Conservation (phyloP, 129 eudicot species). For the Dittrichia graveolens region DNA sequence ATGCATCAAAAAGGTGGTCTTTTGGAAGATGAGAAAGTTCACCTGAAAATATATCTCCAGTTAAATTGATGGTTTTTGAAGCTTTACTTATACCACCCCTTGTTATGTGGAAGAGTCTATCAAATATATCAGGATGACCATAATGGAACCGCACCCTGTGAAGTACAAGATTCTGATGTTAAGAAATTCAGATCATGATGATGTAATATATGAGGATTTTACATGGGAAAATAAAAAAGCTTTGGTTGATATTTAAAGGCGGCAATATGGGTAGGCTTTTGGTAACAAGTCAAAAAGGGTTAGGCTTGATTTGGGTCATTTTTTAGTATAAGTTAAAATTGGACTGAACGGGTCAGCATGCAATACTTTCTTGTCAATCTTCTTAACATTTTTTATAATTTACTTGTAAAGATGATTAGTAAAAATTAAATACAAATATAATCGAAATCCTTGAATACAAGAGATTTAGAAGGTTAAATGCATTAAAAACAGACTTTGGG, state of each 20-base stretch:
- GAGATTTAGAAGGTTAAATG: background rate
- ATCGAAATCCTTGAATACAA: background rate
- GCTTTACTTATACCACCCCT: slow-evolving; percentile 98
- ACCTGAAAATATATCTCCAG: slow-evolving; percentile 93
- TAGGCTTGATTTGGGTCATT: background rate
- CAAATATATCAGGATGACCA: slow-evolving; percentile 95
- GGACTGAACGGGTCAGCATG: background rate
- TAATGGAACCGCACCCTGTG: slow-evolving; percentile 89
- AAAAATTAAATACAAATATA: background rate
- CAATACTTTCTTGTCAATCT: background rate
- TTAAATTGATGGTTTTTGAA: slow-evolving; percentile 75
- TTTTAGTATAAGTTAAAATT: background rate
- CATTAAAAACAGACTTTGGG: slow-evolving; percentile 1
- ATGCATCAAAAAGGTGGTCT: background rate
- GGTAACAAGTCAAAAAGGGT: background rate
- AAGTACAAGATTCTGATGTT: slow-evolving; percentile 24
- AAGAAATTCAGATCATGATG: slow-evolving; percentile 14
- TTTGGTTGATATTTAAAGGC: slow-evolving; percentile 1
- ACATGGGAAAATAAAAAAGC: slow-evolving; percentile 1
- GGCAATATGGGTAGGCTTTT: background rate
- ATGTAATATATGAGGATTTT: background rate
- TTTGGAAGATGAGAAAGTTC: slow-evolving; percentile 8
- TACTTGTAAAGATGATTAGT: background rate
- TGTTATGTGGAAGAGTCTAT: slow-evolving; percentile 83
- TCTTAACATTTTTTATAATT: background rate